These are phyloP conservation scores for Suhomyces faveliae DNA, from an alignment of 805 yeast genomes.

Conservation along the genomic window DNA sequence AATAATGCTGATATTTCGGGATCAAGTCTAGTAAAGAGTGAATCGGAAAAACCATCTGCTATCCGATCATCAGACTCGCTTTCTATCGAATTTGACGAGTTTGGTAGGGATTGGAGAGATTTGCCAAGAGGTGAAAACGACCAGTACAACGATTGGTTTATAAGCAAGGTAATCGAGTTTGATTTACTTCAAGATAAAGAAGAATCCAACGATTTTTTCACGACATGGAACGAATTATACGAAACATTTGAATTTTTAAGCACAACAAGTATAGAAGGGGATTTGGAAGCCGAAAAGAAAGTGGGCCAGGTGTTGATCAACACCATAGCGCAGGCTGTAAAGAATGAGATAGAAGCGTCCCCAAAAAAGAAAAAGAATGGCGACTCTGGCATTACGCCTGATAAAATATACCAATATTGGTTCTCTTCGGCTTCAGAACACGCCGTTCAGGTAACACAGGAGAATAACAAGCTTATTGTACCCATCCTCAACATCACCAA, in stretches of 20 bases:
- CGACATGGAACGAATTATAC: constrained; percentile 23
- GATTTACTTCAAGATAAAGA: constrained; percentile 14
- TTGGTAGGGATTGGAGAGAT: constrained; percentile 73
- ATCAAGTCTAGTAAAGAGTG: constrained; percentile 6
- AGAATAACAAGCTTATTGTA: constrained; percentile 26
- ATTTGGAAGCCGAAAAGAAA: constrained; percentile 17
- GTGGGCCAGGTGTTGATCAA: constrained; percentile 43
- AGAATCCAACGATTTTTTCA: constrained; percentile 30
- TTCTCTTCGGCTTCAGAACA: constrained; percentile 32
- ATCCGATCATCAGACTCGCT: constrained; percentile 17
- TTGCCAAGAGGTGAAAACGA: constrained; percentile 60
- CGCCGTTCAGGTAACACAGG: constrained; percentile 22
- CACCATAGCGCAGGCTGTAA: constrained; percentile 55
- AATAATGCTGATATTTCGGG: neutral
- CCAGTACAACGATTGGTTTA: constrained; percentile 19
- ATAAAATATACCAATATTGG: constrained; percentile 48
- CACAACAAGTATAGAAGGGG: constrained; percentile 25
- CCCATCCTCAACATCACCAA: constrained; percentile 34
- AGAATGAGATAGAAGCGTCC: constrained; percentile 24
- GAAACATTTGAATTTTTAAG: constrained; percentile 25
- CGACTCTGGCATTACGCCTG: constrained; percentile 40
- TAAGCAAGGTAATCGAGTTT: constrained; percentile 15
- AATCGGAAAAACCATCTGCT: constrained; percentile 15
- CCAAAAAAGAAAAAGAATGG: neutral
- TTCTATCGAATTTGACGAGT: constrained; percentile 50